Evolutionary conservation across 169 alveolate species (phyloP).

Genomic region (Besnoitia besnoiti): DNA sequence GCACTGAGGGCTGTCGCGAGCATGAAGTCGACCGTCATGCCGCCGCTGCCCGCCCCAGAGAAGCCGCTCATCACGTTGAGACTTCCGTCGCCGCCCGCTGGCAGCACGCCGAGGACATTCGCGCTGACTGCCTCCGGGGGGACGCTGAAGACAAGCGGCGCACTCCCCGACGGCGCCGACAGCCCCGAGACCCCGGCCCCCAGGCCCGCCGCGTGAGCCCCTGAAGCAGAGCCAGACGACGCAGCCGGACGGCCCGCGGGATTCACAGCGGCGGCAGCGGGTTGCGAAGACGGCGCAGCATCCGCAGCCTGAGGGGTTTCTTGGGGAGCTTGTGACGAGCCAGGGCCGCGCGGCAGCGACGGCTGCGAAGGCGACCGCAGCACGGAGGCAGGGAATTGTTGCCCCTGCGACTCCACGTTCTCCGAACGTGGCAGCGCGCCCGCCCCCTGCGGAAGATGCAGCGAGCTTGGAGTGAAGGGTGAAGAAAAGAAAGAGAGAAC

Average conservation of each 20-base stretch:
- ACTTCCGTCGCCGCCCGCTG: neutral
- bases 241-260: neutral
- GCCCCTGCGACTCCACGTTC: too few species aligned
- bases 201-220: neutral
- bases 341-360: too few species aligned
- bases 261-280: neutral
- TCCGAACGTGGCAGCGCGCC: too few species aligned
- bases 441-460: too few species aligned
- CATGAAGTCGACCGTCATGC: slow-evolving; percentile 22
- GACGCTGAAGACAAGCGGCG: neutral
- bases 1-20: slow-evolving; percentile 36
- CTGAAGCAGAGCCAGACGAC: neutral
- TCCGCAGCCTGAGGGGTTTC: too few species aligned
- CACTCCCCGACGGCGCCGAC: neutral
- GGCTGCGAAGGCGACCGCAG: too few species aligned
- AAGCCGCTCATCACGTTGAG: neutral
- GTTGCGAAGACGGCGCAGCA: neutral
- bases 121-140: neutral
- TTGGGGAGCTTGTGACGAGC: too few species aligned
- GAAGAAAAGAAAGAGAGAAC: too few species aligned
- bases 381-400: too few species aligned
- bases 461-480: too few species aligned
- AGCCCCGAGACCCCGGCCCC: too few species aligned
- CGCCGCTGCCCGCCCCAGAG: slow-evolving; percentile 29
- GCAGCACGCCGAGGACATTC: neutral